These are phyloP conservation scores for Corynascus novoguineensis DNA, from an alignment of 495 filamentous ascomycete species.

Conservation along the genomic window DNA sequence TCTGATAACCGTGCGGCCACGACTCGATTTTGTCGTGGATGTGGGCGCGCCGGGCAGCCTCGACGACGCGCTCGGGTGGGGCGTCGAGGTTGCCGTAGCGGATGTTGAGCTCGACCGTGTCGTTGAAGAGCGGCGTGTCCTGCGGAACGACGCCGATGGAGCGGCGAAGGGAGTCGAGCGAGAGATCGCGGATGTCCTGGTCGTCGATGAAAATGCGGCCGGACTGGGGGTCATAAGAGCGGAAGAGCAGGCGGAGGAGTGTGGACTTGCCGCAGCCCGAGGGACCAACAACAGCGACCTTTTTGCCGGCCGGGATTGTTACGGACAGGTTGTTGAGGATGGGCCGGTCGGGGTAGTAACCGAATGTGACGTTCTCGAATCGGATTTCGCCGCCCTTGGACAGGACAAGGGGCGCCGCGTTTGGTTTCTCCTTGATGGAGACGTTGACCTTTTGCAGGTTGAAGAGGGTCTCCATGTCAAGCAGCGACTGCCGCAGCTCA, in stretches of 20 bases:
- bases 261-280: slow-evolving; percentile 96
- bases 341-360: slow-evolving; percentile 79
- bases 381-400: slow-evolving; percentile 77
- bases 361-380: slow-evolving; percentile 94
- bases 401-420: slow-evolving; percentile 67
- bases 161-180: slow-evolving; percentile 72
- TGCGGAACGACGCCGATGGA: slow-evolving; percentile 95
- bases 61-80: slow-evolving; percentile 61
- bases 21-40: slow-evolving; percentile 75
- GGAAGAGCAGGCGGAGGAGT: slow-evolving; percentile 81
- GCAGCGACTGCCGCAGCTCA: slow-evolving; percentile 84
- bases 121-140: slow-evolving; percentile 95
- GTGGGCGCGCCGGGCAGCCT: slow-evolving; percentile 72
- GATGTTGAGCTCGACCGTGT: slow-evolving; percentile 92
- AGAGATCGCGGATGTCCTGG: slow-evolving; percentile 83
- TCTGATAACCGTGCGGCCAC: slow-evolving; percentile 82
- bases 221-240: slow-evolving; percentile 85
- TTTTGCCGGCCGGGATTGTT: slow-evolving; percentile 91
- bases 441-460: slow-evolving; percentile 98
- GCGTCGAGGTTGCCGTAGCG: slow-evolving; percentile 86
- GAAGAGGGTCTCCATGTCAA: slow-evolving; percentile 99
- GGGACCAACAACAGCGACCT: slow-evolving; percentile 91
- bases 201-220: slow-evolving; percentile 89
- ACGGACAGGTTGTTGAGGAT: slow-evolving; percentile 81
- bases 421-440: slow-evolving; percentile 65